These are phyloP conservation scores for Yamadazyma tumulicola DNA, from an alignment of 805 yeast species.

Conservation along the genomic window DNA sequence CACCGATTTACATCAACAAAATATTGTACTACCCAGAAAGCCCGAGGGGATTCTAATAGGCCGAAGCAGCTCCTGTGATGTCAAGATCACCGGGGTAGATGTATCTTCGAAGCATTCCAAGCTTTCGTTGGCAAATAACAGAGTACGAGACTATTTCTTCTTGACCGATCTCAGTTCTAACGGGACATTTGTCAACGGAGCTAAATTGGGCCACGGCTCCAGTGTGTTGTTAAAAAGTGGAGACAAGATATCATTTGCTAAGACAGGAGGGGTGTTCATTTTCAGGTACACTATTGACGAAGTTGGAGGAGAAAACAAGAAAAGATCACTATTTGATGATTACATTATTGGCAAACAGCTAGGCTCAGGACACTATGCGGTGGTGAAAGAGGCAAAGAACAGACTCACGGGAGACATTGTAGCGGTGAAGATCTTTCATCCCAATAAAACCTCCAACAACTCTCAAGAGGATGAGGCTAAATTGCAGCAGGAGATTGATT, in stretches of 20 bases:
- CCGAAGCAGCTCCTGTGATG: slow-evolving; percentile 58
- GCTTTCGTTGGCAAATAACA: slow-evolving; percentile 37
- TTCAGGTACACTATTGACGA: slow-evolving; percentile 41
- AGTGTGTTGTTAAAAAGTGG: slow-evolving; percentile 56
- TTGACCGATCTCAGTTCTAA: slow-evolving; percentile 59
- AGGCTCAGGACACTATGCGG: slow-evolving; percentile 79
- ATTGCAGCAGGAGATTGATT: slow-evolving; percentile 64
- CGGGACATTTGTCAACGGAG: slow-evolving; percentile 66
- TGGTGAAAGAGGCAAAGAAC: slow-evolving; percentile 67
- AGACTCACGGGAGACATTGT: slow-evolving; percentile 56
- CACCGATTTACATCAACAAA: slow-evolving; percentile 15
- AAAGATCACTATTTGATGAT: slow-evolving; percentile 53
- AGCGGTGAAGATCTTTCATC: slow-evolving; percentile 74
- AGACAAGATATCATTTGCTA: slow-evolving; percentile 58
- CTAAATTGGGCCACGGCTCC: slow-evolving; percentile 46
- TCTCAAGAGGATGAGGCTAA: slow-evolving; percentile 32
- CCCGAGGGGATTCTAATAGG: slow-evolving; percentile 38
- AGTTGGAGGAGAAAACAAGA: slow-evolving; percentile 14
- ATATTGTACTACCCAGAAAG: slow-evolving; percentile 19
- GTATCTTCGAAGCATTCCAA: slow-evolving; percentile 66
- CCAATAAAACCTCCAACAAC: slow-evolving; percentile 31
- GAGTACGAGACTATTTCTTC: slow-evolving; percentile 36
- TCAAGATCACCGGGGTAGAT: slow-evolving; percentile 51
- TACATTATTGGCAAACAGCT: slow-evolving; percentile 55
- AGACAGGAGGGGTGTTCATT: slow-evolving; percentile 45